phyloP scores from a whole-genome alignment of 2,329 filamentous ascomycete genomes.

The Furcasterigmium furcatum region DNA sequence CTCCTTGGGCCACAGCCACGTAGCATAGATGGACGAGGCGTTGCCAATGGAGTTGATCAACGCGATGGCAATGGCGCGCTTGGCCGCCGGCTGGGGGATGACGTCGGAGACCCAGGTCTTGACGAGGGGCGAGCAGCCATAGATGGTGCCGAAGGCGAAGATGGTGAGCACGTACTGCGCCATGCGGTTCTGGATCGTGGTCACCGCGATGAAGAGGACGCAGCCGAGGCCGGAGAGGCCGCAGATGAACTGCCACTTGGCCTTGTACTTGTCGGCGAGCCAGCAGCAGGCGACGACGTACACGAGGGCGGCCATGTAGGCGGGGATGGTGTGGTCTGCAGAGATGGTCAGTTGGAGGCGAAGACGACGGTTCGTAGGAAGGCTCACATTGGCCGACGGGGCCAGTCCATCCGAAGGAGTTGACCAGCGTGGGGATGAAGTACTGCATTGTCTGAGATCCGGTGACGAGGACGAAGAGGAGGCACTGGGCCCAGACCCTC shows the following conservation, averaged over 20 bases:
- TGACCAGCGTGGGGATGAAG: constrained; percentile 26
- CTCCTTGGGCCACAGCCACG: constrained; percentile 33
- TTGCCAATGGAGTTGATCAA: constrained; percentile 34
- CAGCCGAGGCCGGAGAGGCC: constrained; percentile 17
- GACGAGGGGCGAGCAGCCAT: constrained; percentile 19
- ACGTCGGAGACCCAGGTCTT: constrained; percentile 16
- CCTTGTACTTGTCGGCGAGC: constrained; percentile 18
- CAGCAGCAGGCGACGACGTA: constrained; percentile 19
- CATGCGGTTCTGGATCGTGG: constrained; percentile 8
- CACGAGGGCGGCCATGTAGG: constrained; percentile 18
- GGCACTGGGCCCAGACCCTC: constrained; percentile 15
- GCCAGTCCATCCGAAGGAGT: constrained; percentile 22
- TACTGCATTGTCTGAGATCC: constrained; percentile 25
- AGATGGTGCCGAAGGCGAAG: constrained; percentile 22
- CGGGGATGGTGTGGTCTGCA: constrained; percentile 19
- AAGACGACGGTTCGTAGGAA: no score
- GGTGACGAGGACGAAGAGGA: constrained; percentile 21
- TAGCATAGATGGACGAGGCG: constrained; percentile 30
- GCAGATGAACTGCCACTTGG: constrained; percentile 21
- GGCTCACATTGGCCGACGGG: constrained; percentile 11
- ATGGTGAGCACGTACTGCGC: constrained; percentile 18
- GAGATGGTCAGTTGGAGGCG: background rate
- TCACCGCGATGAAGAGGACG: constrained; percentile 18
- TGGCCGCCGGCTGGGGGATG: constrained; percentile 19
- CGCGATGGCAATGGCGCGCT: constrained; percentile 39